These are phyloP conservation scores for Cunninghamia lanceolata DNA, from an alignment of 75 land plant species.

Conservation along the genomic window DNA sequence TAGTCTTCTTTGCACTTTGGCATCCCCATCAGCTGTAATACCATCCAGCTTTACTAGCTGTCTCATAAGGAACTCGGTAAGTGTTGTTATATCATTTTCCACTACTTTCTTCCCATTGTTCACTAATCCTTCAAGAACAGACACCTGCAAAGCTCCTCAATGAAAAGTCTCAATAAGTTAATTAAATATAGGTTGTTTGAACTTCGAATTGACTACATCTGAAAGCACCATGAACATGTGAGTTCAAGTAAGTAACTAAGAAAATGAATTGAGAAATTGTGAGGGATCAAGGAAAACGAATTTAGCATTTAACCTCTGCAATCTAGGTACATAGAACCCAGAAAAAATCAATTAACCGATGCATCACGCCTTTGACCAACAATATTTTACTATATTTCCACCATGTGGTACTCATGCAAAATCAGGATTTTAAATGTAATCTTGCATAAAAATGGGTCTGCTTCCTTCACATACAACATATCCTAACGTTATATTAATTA, in stretches of 20 bases:
- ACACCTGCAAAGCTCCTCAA: constrained; percentile 29
- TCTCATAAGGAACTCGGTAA: constrained; percentile 68
- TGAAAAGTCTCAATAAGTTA: background rate
- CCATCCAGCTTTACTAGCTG: constrained; percentile 60
- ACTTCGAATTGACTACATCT: background rate
- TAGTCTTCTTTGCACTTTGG: constrained; percentile 35
- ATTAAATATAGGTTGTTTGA: background rate
- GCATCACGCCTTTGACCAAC: background rate
- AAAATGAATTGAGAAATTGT: background rate
- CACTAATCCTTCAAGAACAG: constrained; percentile 43
- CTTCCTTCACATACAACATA: background rate
- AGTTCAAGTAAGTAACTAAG: background rate
- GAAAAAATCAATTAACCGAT: background rate
- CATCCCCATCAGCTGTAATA: constrained; percentile 49
- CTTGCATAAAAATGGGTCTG: background rate
- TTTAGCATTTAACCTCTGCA: background rate
- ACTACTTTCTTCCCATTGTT: constrained; percentile 47
- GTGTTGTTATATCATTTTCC: constrained; percentile 50
- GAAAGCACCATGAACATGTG: background rate
- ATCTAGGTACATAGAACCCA: background rate
- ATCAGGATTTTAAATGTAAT: background rate
- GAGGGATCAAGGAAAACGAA: background rate
- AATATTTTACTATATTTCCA: background rate
- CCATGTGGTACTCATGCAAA: background rate
- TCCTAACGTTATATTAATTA: background rate